Evolutionary conservation across 306 rosid genomes (phyloP), one percentile per base, ranked within the genome.

Genomic region (Hylodesmum podocarpum): DNA sequence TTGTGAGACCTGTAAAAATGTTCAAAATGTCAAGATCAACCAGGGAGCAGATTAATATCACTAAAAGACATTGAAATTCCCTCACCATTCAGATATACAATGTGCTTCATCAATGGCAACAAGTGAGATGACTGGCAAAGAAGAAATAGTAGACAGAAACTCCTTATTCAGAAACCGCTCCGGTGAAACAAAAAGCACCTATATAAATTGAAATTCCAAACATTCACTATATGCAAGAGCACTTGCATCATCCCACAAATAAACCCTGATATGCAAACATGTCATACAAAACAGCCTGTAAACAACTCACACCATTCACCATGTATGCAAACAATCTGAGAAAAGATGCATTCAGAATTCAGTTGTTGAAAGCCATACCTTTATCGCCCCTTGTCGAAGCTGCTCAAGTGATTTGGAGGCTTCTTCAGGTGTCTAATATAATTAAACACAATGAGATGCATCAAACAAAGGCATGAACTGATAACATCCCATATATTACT

Each of bases 61-160:
- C 73, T 29, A 68, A 75, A 43, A 44, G 50, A 28, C 22, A 73
- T 25, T 27, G 41, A 72, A 71, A 66, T 50, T 16, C 86, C 67
- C 97, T 89, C 82, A 93, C 98, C 97, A 95, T 86, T 92, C 97
- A 73, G 96, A 92, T 73, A 89, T 83, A 79, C 98, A 92, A 76
- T 95, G 97, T 12, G 98, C 97, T 85, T 95, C 98, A 65, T 95
- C 97, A 81, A 95, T 89, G 80, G 87, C 96, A 85, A 91, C 89
- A 80, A 94, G 95, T 19, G 97, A 89, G 70, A 90, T 66, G 10
- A 68, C 74, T 25, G 88, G 66, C 78, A 76, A 66, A 25, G 71
- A 66, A 49, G 95, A 92, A 70, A 95, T 80, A 75, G 83, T 82
- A 63, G 96, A 87, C 75, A 89, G 66, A 80, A 95, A 95, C 57